Base-by-base conservation (phyloP, 352 stramenopile genomes). In the Globisporangium uncinulatum region DNA sequence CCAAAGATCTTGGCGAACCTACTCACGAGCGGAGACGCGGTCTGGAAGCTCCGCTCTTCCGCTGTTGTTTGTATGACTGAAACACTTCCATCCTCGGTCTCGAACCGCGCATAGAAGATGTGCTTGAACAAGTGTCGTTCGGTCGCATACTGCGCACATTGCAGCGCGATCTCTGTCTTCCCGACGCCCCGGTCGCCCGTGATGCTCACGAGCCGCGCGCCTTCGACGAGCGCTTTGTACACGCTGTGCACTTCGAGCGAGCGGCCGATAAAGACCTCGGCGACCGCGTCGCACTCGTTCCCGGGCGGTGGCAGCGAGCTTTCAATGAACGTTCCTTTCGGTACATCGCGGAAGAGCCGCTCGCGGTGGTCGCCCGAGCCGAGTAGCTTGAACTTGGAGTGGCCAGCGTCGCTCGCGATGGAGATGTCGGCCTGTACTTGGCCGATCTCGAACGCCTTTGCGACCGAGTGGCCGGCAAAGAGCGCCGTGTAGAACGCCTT, bases 401-500 rank as follows among this genome's bases (percentile, higher is more conserved):
- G 67, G 3, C 69, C 65, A 0, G 67, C 59, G 51, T 69, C 64
- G 21, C 64, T 78, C 1, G 68, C 66, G 54, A 80, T 82, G 31
- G 74, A 75, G 32, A 91, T 86, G 49, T 90, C 73, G 32, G 83
- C 83, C 47, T 89, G 79, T 6, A 90, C 79, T 44, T 87, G 74
- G 6, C 83, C 86, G 54, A 96, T 94, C 48, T 94, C 81, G 55
- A 96, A 96, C 39, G 84, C 85, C 37, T 78, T 71, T 8, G 68
- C 62, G 43, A 96, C 83, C 6, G 83, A 91, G 43, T 89, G 82
- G 0, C 83, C 80, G 0, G 79, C 80, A 34, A 95, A 89, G 14
- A 96, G 59, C 21, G 82, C 83, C n/a, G 83, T 89, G 67, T 96
- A 96, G 63, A 96, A 96, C n/a, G 79, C 79, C 46, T 85, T 90